phyloP scores from a whole-genome alignment of 441 rosid species.

The Gossypium aridum region DNA sequence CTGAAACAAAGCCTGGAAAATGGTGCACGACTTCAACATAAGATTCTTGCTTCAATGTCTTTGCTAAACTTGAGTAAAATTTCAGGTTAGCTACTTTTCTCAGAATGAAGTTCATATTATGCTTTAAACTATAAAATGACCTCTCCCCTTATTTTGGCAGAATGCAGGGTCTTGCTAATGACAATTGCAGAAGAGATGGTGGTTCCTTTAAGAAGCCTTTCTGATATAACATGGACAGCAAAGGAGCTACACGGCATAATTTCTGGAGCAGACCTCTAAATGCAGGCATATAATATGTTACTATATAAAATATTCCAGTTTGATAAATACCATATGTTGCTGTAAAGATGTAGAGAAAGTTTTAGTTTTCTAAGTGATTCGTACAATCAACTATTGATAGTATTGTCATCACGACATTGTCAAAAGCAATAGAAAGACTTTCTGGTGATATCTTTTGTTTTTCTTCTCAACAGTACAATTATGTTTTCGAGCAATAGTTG shows the following conservation, averaged over 20 bases:
- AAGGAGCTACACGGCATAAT: conserved; percentile 28
- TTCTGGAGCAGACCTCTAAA: conserved; percentile 26
- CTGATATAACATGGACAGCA: conserved; percentile 41
- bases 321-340: background rate
- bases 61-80: conserved; percentile 45
- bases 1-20: conserved; percentile 37
- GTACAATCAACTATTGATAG: background rate
- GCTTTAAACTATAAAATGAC: background rate
- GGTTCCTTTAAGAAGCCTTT: conserved; percentile 25
- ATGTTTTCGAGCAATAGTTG: background rate
- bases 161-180: conserved; percentile 44
- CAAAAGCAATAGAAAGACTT: background rate
- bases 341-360: background rate
- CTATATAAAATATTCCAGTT: background rate
- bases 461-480: background rate
- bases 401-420: background rate
- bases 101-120: background rate
- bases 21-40: conserved; percentile 29
- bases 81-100: conserved; percentile 33
- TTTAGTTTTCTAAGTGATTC: background rate
- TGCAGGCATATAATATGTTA: background rate
- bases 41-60: conserved; percentile 48
- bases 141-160: conserved; percentile 23
- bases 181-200: conserved; percentile 38
- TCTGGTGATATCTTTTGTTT: background rate